Base-by-base conservation (phyloP, 108 stramenopile genomes). In the Cyclotella choctawhatcheeana region DNA sequence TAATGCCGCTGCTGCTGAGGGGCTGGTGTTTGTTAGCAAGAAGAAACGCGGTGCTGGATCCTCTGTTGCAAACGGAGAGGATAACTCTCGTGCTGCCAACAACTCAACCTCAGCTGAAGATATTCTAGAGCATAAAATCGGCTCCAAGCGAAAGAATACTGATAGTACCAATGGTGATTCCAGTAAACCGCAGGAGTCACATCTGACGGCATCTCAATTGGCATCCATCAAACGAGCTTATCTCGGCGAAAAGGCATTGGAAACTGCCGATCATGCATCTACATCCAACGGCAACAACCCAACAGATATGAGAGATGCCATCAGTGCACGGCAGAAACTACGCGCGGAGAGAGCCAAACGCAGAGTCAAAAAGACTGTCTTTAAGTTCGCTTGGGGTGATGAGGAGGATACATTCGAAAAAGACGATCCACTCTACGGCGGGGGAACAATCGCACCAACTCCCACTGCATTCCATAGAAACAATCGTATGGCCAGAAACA, bases 331-430 rank as follows among this genome's bases (percentile, higher is more conserved):
- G 16, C 76, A 80, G 40, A 55, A 34, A 7, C 44, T 84, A 13
- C 30, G 74, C 16, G 75, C 70, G 12, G 60, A 84, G 26, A 52
- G 76, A 13, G 66, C 77, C 32, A 60, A 59, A 31, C 50, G 65
- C 3, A n/a, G 58, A 22, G 70, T 72, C 47, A 85, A 93, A 67
- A 91, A 87, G 61, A 82, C 82, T 10, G 94, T 87, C 24, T 98
- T 98, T 81, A 92, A 96, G 65, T 98, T 98, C 69, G 89, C 93
- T 75, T 98, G 98, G 98, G 96, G 97, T 44, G 85, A 89, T 37
- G 79, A 79, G 18, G 98, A 98, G 40, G 98, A 98, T 70, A 98
- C 98, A 2, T 77, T 68, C 32, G 74, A 79, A n/a, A 73, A 91
- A 44, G 60, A 83, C 13, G 96, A 98, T 86, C 90, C 92, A 10